Base-by-base conservation (phyloP, 768 basidiomycete species). In the Tylopilus intermedius region DNA sequence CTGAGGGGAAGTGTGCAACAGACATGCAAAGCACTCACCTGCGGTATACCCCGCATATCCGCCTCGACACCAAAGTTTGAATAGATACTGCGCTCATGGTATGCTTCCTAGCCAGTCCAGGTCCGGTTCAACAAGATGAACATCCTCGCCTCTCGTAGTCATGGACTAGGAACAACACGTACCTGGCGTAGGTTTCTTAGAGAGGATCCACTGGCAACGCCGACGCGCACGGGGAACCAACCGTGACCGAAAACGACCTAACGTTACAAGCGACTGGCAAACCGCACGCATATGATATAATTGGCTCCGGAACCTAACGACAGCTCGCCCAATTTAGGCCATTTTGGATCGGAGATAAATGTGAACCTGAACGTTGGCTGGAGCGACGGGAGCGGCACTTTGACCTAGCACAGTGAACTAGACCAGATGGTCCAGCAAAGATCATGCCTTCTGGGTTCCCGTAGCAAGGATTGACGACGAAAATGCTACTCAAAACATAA, bases 1-100 rank as follows among this genome's bases (percentile, higher is more conserved):
- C 18, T 45, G 32, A 30, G 11, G 8, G 3, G 15, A 5, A 32
- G 11, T 7, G 11, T 10, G 35, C 11, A 15, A 49, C 18, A 29
- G 22, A 45, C 7, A 22, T 9, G 11, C 15, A 30, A 2, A 6
- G 14, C 11, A 43, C 45, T 49, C 38, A 59, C 60, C 49, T 43
- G 57, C 11, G 22, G 18, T 32, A 26, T 45, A 59, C 13, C 57
- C 18, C 53, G 3, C 45, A 41, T n/a, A 59, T 15, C 37, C 45
- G 53, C 48, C 15, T 24, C 14, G 47, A 7, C 22, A 26, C 8
- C 21, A 22, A 8, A 13, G 24, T 8, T 10, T 6, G 21, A 7
- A 2, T 3, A 27, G 1, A 6, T 27, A 1, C 9, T 13, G 18
- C 32, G n/a, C 22, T 27, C 60, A 61, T 61, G 38, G 30, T 9